These are phyloP conservation scores for Athelia psychrophila DNA, from an alignment of 1,284 basidiomycete species.

Conservation along the genomic window DNA sequence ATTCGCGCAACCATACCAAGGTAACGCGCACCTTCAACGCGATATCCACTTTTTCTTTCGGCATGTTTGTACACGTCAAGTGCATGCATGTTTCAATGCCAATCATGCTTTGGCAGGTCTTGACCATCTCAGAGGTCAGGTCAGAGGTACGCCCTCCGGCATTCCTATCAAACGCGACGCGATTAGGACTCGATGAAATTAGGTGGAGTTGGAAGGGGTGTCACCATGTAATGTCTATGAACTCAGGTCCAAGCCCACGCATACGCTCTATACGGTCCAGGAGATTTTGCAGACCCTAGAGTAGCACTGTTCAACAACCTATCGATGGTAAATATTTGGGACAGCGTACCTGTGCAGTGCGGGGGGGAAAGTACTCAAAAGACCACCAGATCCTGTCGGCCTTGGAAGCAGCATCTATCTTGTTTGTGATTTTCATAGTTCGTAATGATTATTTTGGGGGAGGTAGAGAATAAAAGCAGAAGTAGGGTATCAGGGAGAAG, in stretches of 20 bases:
- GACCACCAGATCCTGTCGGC: slow-evolving; percentile 91
- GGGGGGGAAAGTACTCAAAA: slow-evolving; percentile 95
- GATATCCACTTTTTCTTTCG: slow-evolving; percentile 88
- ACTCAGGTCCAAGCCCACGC: slow-evolving; percentile 93
- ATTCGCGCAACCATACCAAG: slow-evolving; percentile 8
- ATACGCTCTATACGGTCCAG: slow-evolving; percentile 98
- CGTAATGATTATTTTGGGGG: neutral
- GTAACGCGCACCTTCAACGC: slow-evolving; percentile 69
- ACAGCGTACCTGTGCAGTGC: slow-evolving; percentile 81
- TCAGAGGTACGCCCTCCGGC: slow-evolving; percentile 95
- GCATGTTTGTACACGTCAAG: slow-evolving; percentile 98
- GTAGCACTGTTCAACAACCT: slow-evolving; percentile 1
- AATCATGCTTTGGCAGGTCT: slow-evolving; percentile 89
- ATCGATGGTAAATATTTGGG: no score
- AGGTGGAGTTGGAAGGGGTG: slow-evolving; percentile 16
- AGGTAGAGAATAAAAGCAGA: neutral
- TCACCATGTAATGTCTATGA: slow-evolving; percentile 97
- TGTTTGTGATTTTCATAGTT: slow-evolving; percentile 87
- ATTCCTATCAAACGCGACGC: slow-evolving; percentile 58
- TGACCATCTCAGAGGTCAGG: slow-evolving; percentile 92
- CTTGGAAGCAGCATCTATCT: slow-evolving; percentile 79
- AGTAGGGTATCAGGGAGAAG: neutral
- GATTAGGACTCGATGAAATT: slow-evolving; percentile 1
- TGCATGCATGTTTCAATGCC: slow-evolving; percentile 98
- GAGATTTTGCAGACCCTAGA: slow-evolving; percentile 88